A percentile compares a stretch with the other conserved stretches of the same genome.
These are phyloP conservation scores for Thermomucor indicae-seudaticae DNA, from an alignment of 371 early-diverging fungal species.

Conservation along the genomic window DNA sequence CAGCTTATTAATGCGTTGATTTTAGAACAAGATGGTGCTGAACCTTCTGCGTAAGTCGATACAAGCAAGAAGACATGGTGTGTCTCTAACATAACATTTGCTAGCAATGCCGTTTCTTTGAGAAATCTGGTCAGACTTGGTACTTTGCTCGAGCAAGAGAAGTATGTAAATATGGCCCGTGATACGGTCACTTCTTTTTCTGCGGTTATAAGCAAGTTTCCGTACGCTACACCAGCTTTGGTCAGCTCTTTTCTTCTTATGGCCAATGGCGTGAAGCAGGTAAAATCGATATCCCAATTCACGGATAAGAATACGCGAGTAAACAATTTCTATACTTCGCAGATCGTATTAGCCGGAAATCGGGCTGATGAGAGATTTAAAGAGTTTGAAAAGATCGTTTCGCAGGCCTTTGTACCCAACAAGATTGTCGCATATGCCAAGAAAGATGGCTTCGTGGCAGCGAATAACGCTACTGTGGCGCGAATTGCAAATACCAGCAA, in stretches of 20 bases:
- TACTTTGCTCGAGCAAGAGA: conserved; percentile 20
- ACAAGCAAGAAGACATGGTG: background rate
- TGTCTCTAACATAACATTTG: too few relatives aligned
- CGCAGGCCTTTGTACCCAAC: conserved; percentile 37
- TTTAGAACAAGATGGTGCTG: conserved; percentile 64
- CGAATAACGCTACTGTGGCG: conserved; percentile 21
- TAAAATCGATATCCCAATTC: conserved; percentile 3
- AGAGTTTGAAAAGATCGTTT: conserved; percentile 18
- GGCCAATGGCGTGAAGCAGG: conserved; percentile 40
- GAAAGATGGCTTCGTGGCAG: conserved; percentile 19
- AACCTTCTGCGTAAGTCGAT: conserved; percentile 52
- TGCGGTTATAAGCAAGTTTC: conserved; percentile 21
- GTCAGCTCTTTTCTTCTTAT: conserved; percentile 32
- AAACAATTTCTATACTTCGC: too few relatives aligned
- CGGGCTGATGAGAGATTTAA: conserved; percentile 12
- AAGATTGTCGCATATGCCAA: conserved; percentile 26
- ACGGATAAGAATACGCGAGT: background rate
- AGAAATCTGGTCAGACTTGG: conserved; percentile 40
- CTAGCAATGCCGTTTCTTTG: conserved; percentile 40
- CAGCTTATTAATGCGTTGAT: background rate
- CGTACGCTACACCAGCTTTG: conserved; percentile 40
- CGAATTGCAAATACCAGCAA: conserved; percentile 10
- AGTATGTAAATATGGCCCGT: conserved; percentile 23
- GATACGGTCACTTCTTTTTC: conserved; percentile 26
- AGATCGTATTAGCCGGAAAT: conserved; percentile 39